A percentile compares a stretch with the other conserved stretches of the same genome.
phyloP scores from a whole-genome alignment of 805 yeast genomes.

The Kregervanrija pseudodelftensis region DNA sequence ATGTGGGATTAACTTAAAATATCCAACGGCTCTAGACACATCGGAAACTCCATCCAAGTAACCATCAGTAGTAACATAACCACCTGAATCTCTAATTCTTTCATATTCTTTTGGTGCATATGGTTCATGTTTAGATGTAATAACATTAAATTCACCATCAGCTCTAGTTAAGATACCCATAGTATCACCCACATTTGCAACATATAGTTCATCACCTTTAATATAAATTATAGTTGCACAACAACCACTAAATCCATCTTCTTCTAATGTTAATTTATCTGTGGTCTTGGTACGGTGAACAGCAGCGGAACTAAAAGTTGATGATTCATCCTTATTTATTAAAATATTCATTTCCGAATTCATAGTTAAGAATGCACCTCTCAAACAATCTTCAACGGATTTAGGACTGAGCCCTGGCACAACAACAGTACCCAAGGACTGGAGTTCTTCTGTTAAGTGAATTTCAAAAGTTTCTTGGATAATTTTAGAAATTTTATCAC shows the following conservation, averaged over 20 bases:
- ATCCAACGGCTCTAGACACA: slow-evolving; percentile 90
- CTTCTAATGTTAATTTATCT: slow-evolving; percentile 48
- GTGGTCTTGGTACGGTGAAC: slow-evolving; percentile 46
- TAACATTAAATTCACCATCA: slow-evolving; percentile 70
- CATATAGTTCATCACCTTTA: slow-evolving; percentile 58
- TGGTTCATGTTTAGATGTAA: slow-evolving; percentile 81
- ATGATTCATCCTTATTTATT: slow-evolving; percentile 37
- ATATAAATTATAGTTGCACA: slow-evolving; percentile 78
- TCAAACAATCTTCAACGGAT: slow-evolving; percentile 64
- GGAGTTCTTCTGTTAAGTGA: slow-evolving; percentile 61
- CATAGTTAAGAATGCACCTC: slow-evolving; percentile 71
- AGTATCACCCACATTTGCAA: slow-evolving; percentile 89
- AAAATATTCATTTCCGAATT: slow-evolving; percentile 76
- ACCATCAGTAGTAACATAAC: slow-evolving; percentile 79
- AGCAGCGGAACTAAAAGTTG: slow-evolving; percentile 36
- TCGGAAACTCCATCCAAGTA: slow-evolving; percentile 75
- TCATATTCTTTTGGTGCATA: slow-evolving; percentile 71
- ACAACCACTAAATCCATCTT: slow-evolving; percentile 76
- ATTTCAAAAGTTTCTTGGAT: slow-evolving; percentile 67
- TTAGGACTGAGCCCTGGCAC: slow-evolving; percentile 35
- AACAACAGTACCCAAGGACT: slow-evolving; percentile 26
- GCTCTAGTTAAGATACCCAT: slow-evolving; percentile 71
- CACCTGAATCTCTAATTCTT: slow-evolving; percentile 85
- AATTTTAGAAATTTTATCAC: slow-evolving; percentile 62
- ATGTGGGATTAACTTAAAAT: slow-evolving; percentile 77